These are phyloP conservation scores for Lasiodiplodia sp. DNA, from an alignment of 2,329 filamentous ascomycete species.

Conservation along the genomic window DNA sequence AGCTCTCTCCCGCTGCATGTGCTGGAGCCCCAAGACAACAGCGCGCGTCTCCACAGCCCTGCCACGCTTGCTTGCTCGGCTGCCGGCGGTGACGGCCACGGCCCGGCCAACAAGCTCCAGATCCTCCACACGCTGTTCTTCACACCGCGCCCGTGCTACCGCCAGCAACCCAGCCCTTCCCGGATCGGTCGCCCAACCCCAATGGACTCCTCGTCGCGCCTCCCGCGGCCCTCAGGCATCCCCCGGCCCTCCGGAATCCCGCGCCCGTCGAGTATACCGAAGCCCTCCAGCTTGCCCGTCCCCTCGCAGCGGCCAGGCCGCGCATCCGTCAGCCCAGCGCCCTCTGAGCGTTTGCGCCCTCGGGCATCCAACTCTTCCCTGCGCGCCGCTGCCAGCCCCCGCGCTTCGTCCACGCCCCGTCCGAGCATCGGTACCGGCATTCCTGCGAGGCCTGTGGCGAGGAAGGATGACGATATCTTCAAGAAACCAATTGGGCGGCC, in stretches of 20 bases:
- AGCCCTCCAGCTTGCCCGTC: conserved; percentile 59
- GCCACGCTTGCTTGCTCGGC: conserved; percentile 13
- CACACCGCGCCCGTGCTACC: conserved; percentile 25
- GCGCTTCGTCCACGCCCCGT: conserved; percentile 33
- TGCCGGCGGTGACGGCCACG: conserved; percentile 10
- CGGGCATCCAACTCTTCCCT: conserved; percentile 59
- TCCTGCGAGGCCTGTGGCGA: conserved; percentile 7
- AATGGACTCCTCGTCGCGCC: conserved; percentile 41
- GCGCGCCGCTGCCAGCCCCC: conserved; percentile 34
- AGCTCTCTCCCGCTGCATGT: conserved; percentile 18
- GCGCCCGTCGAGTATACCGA: conserved; percentile 53
- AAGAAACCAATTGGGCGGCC: conserved; percentile 48
- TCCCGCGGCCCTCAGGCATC: conserved; percentile 33
- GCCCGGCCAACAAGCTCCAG: conserved; percentile 22
- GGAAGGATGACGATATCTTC: conserved; percentile 41
- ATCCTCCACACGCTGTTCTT: conserved; percentile 18
- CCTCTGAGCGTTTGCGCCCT: conserved; percentile 43
- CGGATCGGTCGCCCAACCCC: conserved; percentile 35
- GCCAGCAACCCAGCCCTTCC: conserved; percentile 31
- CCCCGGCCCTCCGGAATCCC: conserved; percentile 34
- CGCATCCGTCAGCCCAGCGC: conserved; percentile 9
- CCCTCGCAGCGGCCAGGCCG: conserved; percentile 34
- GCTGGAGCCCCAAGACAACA: conserved; percentile 11
- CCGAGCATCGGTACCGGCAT: not conserved
- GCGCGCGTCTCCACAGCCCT: conserved; percentile 18